Evolutionary conservation across 352 stramenopile species (phyloP), one percentile per base, ranked within the genome.

Genomic region (Blastocystis sp.): DNA sequence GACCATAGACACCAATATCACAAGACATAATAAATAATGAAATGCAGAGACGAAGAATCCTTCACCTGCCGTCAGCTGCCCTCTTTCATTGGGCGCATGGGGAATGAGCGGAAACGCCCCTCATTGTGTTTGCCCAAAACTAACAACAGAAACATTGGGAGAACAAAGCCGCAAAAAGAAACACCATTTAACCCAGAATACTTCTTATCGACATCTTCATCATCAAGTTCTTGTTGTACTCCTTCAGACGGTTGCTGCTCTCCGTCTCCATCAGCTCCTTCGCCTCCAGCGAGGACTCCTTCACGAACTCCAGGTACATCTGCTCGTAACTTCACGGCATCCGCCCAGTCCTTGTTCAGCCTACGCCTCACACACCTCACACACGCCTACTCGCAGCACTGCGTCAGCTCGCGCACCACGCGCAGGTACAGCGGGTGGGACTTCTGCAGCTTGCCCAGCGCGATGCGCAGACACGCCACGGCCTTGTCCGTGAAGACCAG

Each of bases 1-100:
- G 90, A 79, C 94, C 94, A 92, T 93, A 96, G 88, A 96, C 93
- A 79, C 93, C 94, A 89, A 96, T 89, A 87, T 87, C 77, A 48
- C 77, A 87, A 11, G 77, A 87, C 77, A 87, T 87, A 43, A 48
- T 81, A 28, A 65, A 43, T 52, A 41, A 28, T 14, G 60, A 78
- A 78, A 78, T 34, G 28, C 28, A 34, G 28, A 34, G 28, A 34
- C 28, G 28, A 34, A 34, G 28, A 34, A 34, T 34, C 28, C 28
- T 34, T 34, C 28, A 34, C 28, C 28, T 34, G 28, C 28, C 28
- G 28, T 34, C 28, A 34, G 28, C 28, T 34, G 28, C 28, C 28
- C 28, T 34, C 28, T 34, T 34, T 34, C 28, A 34, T 34, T 34
- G 28, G 28, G 28, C 28, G 28, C 28, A 34, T 34, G 28, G 0